Conservation (phyloP, 306 rosid species). For the Cajanus cajan region DNA sequence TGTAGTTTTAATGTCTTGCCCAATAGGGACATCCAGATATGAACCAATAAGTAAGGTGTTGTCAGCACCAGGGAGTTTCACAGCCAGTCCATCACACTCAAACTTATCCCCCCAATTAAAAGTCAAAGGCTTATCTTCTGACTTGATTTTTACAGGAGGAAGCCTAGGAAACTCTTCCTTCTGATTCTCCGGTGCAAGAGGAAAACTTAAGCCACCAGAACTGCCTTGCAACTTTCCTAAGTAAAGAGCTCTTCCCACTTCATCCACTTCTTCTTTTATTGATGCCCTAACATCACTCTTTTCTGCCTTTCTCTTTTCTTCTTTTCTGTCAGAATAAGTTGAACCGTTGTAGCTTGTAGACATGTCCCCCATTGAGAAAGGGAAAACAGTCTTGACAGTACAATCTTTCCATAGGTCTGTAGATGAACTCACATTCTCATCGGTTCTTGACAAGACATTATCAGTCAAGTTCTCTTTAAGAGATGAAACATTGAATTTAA, state of each 20-base stretch:
- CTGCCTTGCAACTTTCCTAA: conserved; percentile 60
- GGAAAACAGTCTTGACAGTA: conserved; percentile 78
- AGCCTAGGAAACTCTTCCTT: conserved; percentile 87
- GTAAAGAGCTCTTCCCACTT: conserved; percentile 81
- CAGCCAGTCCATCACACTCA: conserved; percentile 58
- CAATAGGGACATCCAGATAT: conserved; percentile 84
- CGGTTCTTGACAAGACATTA: conserved; percentile 65
- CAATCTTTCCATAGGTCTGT: conserved; percentile 76
- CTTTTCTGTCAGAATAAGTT: conserved; percentile 55
- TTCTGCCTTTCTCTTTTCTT: conserved; percentile 62
- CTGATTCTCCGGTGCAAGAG: conserved; percentile 58
- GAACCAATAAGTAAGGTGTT: conserved; percentile 71
- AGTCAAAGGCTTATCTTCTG: conserved; percentile 72
- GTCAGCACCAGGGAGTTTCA: conserved; percentile 53
- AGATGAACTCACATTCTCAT: conserved; percentile 55
- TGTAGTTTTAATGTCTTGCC: conserved; percentile 80
- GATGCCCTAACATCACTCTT: conserved; percentile 55
- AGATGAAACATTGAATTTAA: conserved; percentile 45
- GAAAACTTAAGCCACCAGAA: conserved; percentile 60
- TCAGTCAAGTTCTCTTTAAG: conserved; percentile 60
- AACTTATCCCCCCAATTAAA: conserved; percentile 83
- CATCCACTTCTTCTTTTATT: conserved; percentile 83
- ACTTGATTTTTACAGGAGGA: conserved; percentile 91
- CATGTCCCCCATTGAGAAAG: conserved; percentile 61
- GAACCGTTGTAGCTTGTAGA: conserved; percentile 51